A percentile compares a stretch with the other conserved stretches of the same genome.
phyloP scores from a whole-genome alignment of 164 flowering plant genomes.

The Vitis vinifera region ASM3070453v1 NC_081811.1:6226501-6227000 shows the following conservation, averaged over 20 bases:
- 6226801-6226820: neutral
- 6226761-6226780: no score
- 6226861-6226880: constrained; percentile 97
- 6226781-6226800: no score
- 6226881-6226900: constrained; percentile 87
- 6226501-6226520: constrained; percentile 16
- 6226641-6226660: neutral
- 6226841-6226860: constrained; percentile 97
- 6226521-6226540: constrained; percentile 16
- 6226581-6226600: constrained; percentile 70
- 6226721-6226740: no score
- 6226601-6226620: constrained; percentile 84
- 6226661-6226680: neutral
- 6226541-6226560: constrained; percentile 41
- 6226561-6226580: constrained; percentile 46
- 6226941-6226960: constrained; percentile 72
- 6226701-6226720: no score
- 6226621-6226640: constrained; percentile 9
- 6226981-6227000: constrained; percentile 99
- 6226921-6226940: constrained; percentile 96
- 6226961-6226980: constrained; percentile 80
- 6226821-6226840: constrained; percentile 12
- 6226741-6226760: no score
- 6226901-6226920: constrained; percentile 96
- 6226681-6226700: no score